Conservation (phyloP, 2,329 filamentous ascomycete species). For the Colletotrichum karsti region DNA sequence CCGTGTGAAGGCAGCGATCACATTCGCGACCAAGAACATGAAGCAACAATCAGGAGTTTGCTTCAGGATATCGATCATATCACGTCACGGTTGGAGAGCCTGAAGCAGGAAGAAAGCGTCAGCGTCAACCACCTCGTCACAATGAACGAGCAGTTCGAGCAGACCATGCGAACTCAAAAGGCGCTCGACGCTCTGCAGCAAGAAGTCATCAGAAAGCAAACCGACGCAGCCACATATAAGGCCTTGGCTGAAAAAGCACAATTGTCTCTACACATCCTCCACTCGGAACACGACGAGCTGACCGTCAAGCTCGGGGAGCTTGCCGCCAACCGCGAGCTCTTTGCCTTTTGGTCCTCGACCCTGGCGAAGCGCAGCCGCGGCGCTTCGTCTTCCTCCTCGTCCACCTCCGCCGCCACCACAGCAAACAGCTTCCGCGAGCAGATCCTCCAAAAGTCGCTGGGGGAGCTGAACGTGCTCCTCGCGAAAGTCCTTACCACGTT, state of each 20-base stretch:
- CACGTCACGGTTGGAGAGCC: background rate
- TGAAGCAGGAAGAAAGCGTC: background rate
- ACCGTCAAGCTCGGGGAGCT: background rate
- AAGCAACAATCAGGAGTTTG: background rate
- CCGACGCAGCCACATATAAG: background rate
- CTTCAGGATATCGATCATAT: background rate
- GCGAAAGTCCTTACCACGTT: background rate
- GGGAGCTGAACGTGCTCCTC: background rate
- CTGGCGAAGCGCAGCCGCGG: background rate
- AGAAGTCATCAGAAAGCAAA: background rate
- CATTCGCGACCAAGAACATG: background rate
- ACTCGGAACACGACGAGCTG: background rate
- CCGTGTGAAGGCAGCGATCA: background rate
- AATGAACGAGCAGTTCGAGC: background rate
- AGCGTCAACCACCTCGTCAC: background rate
- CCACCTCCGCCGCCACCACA: background rate
- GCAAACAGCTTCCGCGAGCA: background rate
- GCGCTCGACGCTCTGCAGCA: background rate
- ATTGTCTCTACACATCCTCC: background rate
- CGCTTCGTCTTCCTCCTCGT: background rate
- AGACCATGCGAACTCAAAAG: background rate
- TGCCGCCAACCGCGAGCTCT: background rate
- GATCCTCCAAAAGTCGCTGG: background rate
- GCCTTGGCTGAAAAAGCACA: background rate
- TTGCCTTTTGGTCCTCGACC: background rate